These are phyloP conservation scores for Saccharomyces hybrid DNA, from an alignment of 1,139 yeast genomes.

Conservation along the genomic window DNA sequence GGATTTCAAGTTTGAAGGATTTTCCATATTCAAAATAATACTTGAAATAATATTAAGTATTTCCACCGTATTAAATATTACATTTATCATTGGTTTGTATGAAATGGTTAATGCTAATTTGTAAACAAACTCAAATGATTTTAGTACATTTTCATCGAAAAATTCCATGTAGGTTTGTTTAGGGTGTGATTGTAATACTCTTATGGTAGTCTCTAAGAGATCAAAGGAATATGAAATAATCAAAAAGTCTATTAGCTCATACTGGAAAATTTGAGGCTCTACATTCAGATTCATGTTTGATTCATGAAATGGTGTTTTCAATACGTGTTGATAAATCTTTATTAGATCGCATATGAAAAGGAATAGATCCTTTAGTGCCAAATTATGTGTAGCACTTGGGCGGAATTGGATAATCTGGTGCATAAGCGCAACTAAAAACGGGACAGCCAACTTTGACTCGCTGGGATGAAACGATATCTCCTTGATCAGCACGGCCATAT, in stretches of 20 bases:
- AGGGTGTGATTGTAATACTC: conserved; percentile 19
- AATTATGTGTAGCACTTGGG: conserved; percentile 45
- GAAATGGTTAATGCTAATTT: conserved; percentile 27
- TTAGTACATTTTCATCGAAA: conserved; percentile 16
- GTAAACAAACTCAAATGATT: conserved; percentile 20
- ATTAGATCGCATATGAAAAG: conserved; percentile 24
- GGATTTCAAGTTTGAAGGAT: not conserved
- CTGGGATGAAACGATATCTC: conserved; percentile 22
- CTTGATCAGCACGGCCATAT: conserved; percentile 32
- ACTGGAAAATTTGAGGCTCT: conserved; percentile 29
- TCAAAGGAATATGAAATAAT: conserved; percentile 47
- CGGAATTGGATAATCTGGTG: conserved; percentile 48
- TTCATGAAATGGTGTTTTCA: conserved; percentile 24
- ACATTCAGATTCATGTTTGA: conserved; percentile 8
- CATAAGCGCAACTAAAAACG: conserved; percentile 48
- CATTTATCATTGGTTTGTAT: conserved; percentile 25
- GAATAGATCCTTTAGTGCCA: conserved; percentile 29
- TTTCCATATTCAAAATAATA: conserved; percentile 8
- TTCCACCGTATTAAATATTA: conserved; percentile 23
- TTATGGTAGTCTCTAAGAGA: conserved; percentile 40
- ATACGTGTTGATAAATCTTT: conserved; percentile 21
- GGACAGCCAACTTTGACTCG: conserved; percentile 35
- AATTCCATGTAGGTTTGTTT: conserved; percentile 12
- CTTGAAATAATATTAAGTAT: conserved; percentile 21
- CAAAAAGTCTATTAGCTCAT: conserved; percentile 42